These are phyloP conservation scores for Mitragyna speciosa DNA, from an alignment of 257 asterid genomes.

Conservation along the genomic window DNA sequence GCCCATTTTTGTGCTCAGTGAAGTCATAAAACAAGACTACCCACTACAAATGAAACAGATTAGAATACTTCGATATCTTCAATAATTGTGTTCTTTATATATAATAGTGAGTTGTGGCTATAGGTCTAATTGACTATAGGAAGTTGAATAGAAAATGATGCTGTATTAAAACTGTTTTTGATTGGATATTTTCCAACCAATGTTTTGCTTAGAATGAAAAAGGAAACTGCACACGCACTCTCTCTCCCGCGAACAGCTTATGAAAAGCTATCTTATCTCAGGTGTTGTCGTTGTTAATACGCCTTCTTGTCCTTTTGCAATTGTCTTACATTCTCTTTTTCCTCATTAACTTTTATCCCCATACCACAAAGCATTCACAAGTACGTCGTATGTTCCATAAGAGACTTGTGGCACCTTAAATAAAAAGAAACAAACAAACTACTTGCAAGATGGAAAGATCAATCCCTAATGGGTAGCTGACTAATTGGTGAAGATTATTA, in stretches of 20 bases:
- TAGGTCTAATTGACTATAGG: conserved; percentile 10
- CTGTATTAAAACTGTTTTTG: background rate
- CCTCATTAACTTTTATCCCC: too few relatives aligned
- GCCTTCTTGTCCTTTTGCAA: background rate
- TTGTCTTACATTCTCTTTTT: background rate
- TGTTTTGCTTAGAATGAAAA: conserved; percentile 16
- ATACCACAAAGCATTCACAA: background rate
- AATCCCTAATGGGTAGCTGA: too few relatives aligned
- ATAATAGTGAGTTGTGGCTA: conserved; percentile 5
- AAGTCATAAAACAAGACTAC: background rate
- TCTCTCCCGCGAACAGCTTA: background rate
- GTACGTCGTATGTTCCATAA: background rate
- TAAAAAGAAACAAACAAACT: too few relatives aligned
- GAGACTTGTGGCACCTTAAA: background rate
- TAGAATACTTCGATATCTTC: background rate
- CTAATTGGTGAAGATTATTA: background rate
- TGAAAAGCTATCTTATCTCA: background rate
- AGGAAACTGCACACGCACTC: background rate
- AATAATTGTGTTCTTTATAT: conserved; percentile 20
- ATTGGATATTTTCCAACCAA: conserved; percentile 26
- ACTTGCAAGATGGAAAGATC: background rate
- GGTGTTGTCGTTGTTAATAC: background rate
- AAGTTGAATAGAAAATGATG: conserved; percentile 9
- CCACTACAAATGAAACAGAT: background rate
- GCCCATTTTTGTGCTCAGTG: conserved; percentile 19